A percentile compares a stretch with the other conserved stretches of the same genome.
phyloP scores from a whole-genome alignment of 345 rosid genomes.

The Populus alba region DNA sequence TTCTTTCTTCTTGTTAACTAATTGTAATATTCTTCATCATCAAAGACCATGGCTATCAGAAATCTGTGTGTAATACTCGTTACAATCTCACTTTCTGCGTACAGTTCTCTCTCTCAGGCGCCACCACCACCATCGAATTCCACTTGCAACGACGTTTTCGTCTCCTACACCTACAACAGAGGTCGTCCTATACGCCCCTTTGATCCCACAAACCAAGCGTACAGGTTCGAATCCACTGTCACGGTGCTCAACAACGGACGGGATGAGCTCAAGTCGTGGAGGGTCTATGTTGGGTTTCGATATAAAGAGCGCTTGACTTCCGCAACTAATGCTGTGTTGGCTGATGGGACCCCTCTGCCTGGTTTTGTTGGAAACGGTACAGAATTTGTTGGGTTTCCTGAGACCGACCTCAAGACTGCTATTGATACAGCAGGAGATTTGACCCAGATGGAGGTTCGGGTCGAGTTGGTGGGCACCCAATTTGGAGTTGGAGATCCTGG shows the following conservation, averaged over 20 bases:
- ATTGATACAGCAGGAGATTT: conserved; percentile 52
- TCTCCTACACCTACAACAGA: conserved; percentile 35
- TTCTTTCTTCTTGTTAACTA: neutral
- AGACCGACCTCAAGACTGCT: conserved; percentile 43
- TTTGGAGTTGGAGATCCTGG: conserved; percentile 25
- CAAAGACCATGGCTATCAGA: conserved; percentile 9
- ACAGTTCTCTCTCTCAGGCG: conserved; percentile 7
- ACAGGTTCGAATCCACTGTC: conserved; percentile 39
- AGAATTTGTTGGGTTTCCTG: conserved; percentile 36
- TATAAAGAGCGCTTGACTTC: conserved; percentile 41
- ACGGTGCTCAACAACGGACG: conserved; percentile 41
- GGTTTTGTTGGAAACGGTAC: conserved; percentile 51
- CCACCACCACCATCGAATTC: conserved; percentile 13
- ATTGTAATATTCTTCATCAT: neutral
- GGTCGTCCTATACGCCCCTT: conserved; percentile 31
- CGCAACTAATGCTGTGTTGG: conserved; percentile 32
- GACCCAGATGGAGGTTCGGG: conserved; percentile 23
- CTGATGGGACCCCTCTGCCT: conserved; percentile 35
- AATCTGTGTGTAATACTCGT: neutral
- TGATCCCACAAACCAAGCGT: conserved; percentile 35
- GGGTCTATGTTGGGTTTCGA: conserved; percentile 44
- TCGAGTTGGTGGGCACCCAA: conserved; percentile 43
- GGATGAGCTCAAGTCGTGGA: conserved; percentile 46
- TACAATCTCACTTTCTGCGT: conserved; percentile 4
- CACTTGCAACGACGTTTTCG: conserved; percentile 35